Evolutionary conservation across 225 moss, liverwort and hornwort genomes (phyloP).

Genomic region (Neckera pumila): DNA sequence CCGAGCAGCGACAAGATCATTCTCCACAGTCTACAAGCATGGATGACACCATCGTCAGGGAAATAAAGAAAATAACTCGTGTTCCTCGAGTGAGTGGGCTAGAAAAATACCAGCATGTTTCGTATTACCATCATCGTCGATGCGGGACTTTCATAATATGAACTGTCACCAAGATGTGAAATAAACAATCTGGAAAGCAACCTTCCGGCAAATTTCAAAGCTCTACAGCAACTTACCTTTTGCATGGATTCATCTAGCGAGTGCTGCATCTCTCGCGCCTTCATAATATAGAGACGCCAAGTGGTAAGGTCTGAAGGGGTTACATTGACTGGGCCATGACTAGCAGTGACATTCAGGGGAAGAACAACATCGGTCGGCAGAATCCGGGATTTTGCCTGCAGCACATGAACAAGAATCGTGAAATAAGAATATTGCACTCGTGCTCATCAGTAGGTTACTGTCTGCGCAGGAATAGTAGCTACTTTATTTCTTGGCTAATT

Average conservation of each 20-base stretch:
- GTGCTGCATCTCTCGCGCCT: conserved; percentile 58
- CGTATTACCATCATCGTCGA: background rate
- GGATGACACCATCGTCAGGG: background rate
- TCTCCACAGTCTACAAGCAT: conserved; percentile 49
- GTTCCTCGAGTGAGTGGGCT: background rate
- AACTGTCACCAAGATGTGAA: background rate
- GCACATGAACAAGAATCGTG: background rate
- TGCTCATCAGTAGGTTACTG: background rate
- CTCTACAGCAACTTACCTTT: conserved; percentile 20
- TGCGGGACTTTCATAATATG: background rate
- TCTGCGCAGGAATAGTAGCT: background rate
- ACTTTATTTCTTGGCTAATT: background rate
- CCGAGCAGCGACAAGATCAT: conserved; percentile 61
- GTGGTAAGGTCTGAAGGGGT: conserved; percentile 36
- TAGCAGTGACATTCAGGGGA: conserved; percentile 27
- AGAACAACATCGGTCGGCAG: conserved; percentile 79
- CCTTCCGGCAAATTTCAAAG: background rate
- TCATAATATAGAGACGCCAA: conserved; percentile 64
- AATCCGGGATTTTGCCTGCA: conserved; percentile 62
- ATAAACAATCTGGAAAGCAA: background rate
- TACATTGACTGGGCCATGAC: background rate
- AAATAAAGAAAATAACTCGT: background rate
- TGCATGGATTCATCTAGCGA: conserved; percentile 54
- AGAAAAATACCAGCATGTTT: background rate
- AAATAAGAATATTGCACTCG: background rate